phyloP scores from a whole-genome alignment of 768 basidiomycete species.

The Leccinum olivaceopallidum region DNA sequence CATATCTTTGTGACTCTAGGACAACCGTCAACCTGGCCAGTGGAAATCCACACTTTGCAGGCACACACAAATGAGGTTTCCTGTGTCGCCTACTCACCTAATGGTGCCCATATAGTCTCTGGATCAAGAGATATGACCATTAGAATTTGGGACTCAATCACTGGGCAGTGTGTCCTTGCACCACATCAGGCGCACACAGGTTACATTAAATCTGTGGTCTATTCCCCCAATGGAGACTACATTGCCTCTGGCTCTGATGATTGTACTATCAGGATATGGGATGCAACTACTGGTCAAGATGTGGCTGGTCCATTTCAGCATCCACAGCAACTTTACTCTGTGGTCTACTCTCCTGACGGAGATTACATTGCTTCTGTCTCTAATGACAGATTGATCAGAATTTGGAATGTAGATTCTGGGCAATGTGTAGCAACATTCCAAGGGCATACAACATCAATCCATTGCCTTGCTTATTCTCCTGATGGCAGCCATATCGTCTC shows the following conservation, averaged over 20 bases:
- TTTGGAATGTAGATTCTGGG: constrained; percentile 21
- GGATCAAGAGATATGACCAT: constrained; percentile 24
- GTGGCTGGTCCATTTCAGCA: constrained; percentile 19
- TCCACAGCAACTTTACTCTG: neutral
- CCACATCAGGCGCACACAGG: constrained; percentile 1
- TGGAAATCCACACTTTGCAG: constrained; percentile 16
- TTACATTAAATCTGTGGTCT: constrained; percentile 4
- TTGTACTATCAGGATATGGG: constrained; percentile 20
- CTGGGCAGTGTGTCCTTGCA: constrained; percentile 16
- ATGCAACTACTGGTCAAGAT: constrained; percentile 16
- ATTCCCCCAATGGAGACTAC: constrained; percentile 28
- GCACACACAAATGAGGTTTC: constrained; percentile 14
- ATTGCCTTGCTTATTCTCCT: constrained; percentile 15
- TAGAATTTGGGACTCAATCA: constrained; percentile 19
- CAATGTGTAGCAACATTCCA: neutral
- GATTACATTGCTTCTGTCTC: constrained; percentile 26
- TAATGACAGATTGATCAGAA: constrained; percentile 8
- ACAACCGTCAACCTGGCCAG: constrained; percentile 15
- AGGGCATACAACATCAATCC: neutral
- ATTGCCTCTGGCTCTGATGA: constrained; percentile 20
- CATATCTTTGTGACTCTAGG: constrained; percentile 16
- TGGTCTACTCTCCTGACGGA: constrained; percentile 23
- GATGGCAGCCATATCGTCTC: constrained; percentile 17
- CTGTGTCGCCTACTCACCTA: constrained; percentile 25
- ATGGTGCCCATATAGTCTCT: constrained; percentile 27